Evolutionary conservation across 352 stramenopile species (phyloP).

Genomic region (Phytophthora rubi): DNA sequence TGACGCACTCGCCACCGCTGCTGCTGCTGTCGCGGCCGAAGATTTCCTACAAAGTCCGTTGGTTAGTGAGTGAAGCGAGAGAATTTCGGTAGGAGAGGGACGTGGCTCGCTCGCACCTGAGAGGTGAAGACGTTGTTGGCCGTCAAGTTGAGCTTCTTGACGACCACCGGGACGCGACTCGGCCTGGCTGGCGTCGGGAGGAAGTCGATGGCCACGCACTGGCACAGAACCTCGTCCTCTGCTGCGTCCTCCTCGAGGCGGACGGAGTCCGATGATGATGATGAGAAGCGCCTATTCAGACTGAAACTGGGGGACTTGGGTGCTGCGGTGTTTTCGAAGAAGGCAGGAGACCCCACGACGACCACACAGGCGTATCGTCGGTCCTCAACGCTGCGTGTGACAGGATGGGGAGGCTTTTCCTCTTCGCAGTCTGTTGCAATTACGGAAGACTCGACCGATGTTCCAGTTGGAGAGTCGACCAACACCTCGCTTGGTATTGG

Average conservation of each 20-base stretch:
- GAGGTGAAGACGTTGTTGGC: slow-evolving; percentile 39
- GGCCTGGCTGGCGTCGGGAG: slow-evolving; percentile 51
- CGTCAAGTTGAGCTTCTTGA: slow-evolving; percentile 62
- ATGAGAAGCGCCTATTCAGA: neutral
- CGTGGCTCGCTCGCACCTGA: slow-evolving; percentile 32
- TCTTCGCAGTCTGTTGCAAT: slow-evolving; percentile 29
- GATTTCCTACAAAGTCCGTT: slow-evolving; percentile 49
- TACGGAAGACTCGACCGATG: slow-evolving; percentile 23
- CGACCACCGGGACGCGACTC: slow-evolving; percentile 36
- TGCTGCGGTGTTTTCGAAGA: slow-evolving; percentile 2
- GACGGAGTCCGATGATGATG: neutral
- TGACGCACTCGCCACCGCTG: slow-evolving; percentile 57
- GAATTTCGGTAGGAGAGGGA: neutral
- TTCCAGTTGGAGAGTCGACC: neutral
- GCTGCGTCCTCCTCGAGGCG: slow-evolving; percentile 4
- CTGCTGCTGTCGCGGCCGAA: slow-evolving; percentile 34
- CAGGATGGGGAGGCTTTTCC: neutral
- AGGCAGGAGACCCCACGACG: slow-evolving; percentile 24
- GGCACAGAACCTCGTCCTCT: slow-evolving; percentile 45
- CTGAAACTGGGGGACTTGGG: slow-evolving; percentile 5
- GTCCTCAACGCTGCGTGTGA: slow-evolving; percentile 1
- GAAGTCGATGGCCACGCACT: slow-evolving; percentile 67
- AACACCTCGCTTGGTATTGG: slow-evolving; percentile 18
- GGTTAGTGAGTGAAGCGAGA: too few species aligned
- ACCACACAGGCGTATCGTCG: slow-evolving; percentile 45